Base-by-base conservation (phyloP, 495 filamentous ascomycete species). In the Penicillium cataractarum region DNA sequence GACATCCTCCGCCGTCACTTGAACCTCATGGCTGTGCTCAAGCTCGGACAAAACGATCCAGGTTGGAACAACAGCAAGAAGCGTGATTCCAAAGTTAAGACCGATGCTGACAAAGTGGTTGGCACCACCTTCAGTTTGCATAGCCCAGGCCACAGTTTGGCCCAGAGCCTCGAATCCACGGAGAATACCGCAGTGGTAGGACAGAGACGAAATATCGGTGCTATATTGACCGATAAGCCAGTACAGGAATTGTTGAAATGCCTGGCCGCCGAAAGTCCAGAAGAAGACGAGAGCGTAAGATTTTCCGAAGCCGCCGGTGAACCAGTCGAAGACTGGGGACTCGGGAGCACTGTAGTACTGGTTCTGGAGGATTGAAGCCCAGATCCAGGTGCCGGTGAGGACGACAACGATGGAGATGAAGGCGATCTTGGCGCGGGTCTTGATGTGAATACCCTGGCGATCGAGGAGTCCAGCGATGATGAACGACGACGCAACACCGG, bases 21-120 rank as follows among this genome's bases (percentile, higher is more conserved):
- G 60, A 17, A 75, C 65, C 65, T 75, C 72, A 40, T 75, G 72
- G 39, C 71, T 75, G 51, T 75, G 72, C 42, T 75, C 72, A 35
- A 75, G 62, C 27, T 66, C 71, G 24, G 71, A 73, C 2, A 75
- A 57, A 32, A 76, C 68, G 31, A 76, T 71, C 74, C 74, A 76
- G 0, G 74, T 76, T 0, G 74, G 72, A 35, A 70, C n/a, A 19
- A 76, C 39, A 33, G 68, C 66, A 17, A 76, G 32, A 15, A 75
- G n/a, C 0, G 72, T 75, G 33, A 75, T 71, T 8, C 72, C 72
- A 35, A 75, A 75, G 58, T 75, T 75, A 40, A 75, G 61, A 21
- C 72, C 72, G 42, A 75, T 75, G 55, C 72, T 75, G 55, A 73
- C 68, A 29, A 75, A 75, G 59, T 75, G 71, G 58, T 75, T 75